Percentiles rank a stretch among this genome's conserved stretches.
Evolutionary conservation across 148 eudicot species (phyloP).

Genomic region (Beta vulgaris): DNA sequence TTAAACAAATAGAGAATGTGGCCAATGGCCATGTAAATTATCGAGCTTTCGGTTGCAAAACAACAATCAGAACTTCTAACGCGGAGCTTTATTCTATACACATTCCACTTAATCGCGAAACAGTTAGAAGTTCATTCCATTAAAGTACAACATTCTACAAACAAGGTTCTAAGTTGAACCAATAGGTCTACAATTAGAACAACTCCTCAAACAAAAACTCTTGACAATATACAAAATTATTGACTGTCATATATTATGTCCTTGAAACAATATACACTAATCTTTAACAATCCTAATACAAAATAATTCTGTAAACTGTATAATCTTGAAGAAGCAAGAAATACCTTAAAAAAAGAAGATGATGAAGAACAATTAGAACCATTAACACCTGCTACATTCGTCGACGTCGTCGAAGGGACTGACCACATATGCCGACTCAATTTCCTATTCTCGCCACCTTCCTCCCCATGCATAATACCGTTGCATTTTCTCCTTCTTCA

Average conservation of each 20-base stretch:
- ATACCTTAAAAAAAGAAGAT: slow-evolving; percentile 39
- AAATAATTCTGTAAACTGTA: too few species aligned
- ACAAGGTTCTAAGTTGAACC: neutral
- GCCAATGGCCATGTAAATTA: too few species aligned
- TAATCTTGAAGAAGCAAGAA: neutral
- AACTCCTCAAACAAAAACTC: neutral
- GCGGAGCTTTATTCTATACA: too few species aligned
- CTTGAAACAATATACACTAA: too few species aligned
- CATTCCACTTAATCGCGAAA: too few species aligned
- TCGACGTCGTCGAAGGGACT: slow-evolving; percentile 28
- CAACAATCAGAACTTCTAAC: too few species aligned
- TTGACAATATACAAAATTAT: neutral
- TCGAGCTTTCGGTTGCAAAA: too few species aligned
- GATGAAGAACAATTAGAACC: slow-evolving; percentile 25
- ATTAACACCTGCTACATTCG: slow-evolving; percentile 3
- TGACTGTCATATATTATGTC: too few species aligned
- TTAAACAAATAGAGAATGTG: too few species aligned
- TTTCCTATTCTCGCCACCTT: slow-evolving; percentile 35
- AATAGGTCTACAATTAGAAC: neutral
- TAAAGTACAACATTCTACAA: neutral
- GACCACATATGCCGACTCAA: slow-evolving; percentile 46
- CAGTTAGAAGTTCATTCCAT: too few species aligned
- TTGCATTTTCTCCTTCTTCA: slow-evolving; percentile 37
- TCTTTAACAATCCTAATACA: too few species aligned
- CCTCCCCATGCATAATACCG: slow-evolving; percentile 42